Evolutionary conservation across 192 early-diverging fungal species (phyloP).

Genomic region (Coemansia sp.): DNA sequence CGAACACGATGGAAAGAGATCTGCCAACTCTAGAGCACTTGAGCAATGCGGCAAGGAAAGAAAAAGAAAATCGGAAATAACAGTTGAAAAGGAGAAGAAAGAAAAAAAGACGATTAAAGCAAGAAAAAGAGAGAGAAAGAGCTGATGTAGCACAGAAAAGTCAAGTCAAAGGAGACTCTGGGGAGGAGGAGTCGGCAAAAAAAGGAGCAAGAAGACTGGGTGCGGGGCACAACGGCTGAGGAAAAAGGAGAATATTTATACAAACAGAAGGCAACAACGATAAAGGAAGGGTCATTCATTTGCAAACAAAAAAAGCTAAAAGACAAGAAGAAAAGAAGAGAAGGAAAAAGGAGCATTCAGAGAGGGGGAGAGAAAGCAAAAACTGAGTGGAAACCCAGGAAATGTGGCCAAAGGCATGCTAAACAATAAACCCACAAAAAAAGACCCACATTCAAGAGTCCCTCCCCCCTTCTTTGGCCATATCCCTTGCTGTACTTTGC

Average conservation of each 20-base stretch:
- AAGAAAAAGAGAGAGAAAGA: background rate
- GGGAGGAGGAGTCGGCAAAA: background rate
- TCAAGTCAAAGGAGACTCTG: background rate
- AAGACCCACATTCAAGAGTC: background rate
- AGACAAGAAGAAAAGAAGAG: constrained; percentile 2
- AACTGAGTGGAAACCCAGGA: background rate
- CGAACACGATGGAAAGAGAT: background rate
- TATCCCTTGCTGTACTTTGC: background rate
- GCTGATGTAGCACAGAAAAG: constrained; percentile 2
- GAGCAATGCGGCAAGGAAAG: background rate
- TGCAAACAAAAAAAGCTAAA: constrained; percentile 5
- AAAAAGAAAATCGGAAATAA: background rate
- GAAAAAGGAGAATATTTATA: background rate
- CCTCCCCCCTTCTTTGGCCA: background rate
- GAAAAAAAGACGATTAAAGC: background rate
- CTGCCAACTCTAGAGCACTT: background rate
- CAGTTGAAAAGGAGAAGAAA: constrained; percentile 10
- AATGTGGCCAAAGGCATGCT: constrained; percentile 11
- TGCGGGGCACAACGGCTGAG: background rate
- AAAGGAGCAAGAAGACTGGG: constrained; percentile 11
- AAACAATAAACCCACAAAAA: constrained; percentile 15
- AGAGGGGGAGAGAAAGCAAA: background rate
- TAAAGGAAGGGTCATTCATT: background rate
- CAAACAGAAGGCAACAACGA: background rate
- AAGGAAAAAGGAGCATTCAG: constrained; percentile 5